Conservation (phyloP, 1,284 basidiomycete species). For the Apiotrichum sp. region DNA sequence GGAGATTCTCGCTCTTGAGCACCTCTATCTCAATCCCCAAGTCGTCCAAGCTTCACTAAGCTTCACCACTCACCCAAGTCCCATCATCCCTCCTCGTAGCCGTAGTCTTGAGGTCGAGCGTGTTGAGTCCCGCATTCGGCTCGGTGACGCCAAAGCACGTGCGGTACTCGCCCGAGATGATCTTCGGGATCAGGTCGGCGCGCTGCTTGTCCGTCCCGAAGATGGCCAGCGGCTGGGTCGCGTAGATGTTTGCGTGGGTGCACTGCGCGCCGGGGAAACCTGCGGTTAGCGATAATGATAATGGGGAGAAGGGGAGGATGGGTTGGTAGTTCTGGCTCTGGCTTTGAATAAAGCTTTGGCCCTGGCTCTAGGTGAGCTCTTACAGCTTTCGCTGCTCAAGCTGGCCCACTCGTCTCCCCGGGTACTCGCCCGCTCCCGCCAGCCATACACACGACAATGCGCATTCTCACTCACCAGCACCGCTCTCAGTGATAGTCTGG, state of each 20-base stretch:
- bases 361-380: no score
- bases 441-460: neutral
- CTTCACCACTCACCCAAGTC: slow-evolving; percentile 3
- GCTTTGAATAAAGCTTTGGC: no score
- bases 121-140: slow-evolving; percentile 19
- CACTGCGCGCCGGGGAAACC: slow-evolving; percentile 18
- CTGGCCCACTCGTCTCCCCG: no score
- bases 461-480: slow-evolving; percentile 4
- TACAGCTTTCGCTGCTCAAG: no score
- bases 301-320: no score
- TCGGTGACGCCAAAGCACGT: slow-evolving; percentile 18
- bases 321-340: no score
- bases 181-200: slow-evolving; percentile 16
- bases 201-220: slow-evolving; percentile 19
- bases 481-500: slow-evolving; percentile 19
- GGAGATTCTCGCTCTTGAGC: no score
- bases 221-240: slow-evolving; percentile 19
- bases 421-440: neutral
- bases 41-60: no score
- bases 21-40: no score
- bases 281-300: neutral
- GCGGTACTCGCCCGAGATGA: slow-evolving; percentile 15
- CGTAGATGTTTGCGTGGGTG: slow-evolving; percentile 20
- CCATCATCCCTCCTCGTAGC: slow-evolving; percentile 14
- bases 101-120: slow-evolving; percentile 19